Percentiles rank a stretch among this genome's conserved stretches.
Conservation (phyloP, 306 rosid species). For the Prunus campanulata region DNA sequence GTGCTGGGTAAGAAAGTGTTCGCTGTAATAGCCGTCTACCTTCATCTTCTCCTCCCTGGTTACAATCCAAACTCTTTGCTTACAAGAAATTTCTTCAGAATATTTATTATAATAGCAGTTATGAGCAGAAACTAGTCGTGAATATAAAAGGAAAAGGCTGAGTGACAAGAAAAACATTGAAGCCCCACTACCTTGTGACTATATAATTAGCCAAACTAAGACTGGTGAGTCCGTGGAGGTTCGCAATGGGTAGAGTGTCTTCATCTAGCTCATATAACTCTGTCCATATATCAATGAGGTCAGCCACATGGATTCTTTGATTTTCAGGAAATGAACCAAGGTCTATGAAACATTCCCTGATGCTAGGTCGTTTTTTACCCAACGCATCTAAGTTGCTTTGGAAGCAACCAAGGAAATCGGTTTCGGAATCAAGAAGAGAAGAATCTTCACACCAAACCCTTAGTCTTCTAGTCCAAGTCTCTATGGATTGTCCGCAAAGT, state of each 20-base stretch:
- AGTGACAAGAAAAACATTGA: neutral
- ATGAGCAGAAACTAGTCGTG: too few species aligned
- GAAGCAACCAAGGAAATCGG: conserved; percentile 30
- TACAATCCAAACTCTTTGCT: neutral
- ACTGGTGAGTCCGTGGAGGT: conserved; percentile 28
- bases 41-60: conserved; percentile 34
- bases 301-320: conserved; percentile 49
- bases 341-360: conserved; percentile 56
- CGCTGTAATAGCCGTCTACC: conserved; percentile 28
- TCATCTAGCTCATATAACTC: conserved; percentile 40
- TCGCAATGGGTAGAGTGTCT: conserved; percentile 33
- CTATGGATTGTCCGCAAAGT: conserved; percentile 11
- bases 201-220: conserved; percentile 34
- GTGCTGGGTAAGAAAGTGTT: conserved; percentile 37
- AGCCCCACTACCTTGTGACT: neutral
- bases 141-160: neutral
- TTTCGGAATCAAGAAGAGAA: conserved; percentile 25
- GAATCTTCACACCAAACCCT: conserved; percentile 20
- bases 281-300: conserved; percentile 61
- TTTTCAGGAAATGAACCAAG: conserved; percentile 61
- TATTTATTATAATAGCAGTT: too few species aligned
- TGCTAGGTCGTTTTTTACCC: neutral
- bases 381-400: conserved; percentile 36
- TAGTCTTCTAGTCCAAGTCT: conserved; percentile 30
- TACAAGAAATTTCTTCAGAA: too few species aligned